These are phyloP conservation scores for Phtheirospermum japonicum DNA, from an alignment of 257 asterid genomes.

Conservation along the genomic window DNA sequence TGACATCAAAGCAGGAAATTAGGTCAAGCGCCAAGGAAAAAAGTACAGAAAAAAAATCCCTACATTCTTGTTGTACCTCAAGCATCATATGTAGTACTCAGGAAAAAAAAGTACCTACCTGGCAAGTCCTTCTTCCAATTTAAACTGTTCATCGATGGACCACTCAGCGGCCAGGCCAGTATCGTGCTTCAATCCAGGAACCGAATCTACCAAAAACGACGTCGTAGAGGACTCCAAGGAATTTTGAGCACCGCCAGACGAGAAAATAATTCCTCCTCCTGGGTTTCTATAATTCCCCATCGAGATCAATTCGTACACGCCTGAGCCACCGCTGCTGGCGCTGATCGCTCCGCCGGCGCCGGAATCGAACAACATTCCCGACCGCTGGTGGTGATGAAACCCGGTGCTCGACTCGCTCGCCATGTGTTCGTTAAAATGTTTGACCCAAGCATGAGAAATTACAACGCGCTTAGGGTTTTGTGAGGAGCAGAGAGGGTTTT, in stretches of 20 bases:
- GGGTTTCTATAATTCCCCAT: slow-evolving; percentile 39
- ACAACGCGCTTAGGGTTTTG: slow-evolving; percentile 2
- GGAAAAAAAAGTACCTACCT: slow-evolving; percentile 67
- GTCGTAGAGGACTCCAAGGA: slow-evolving; percentile 35
- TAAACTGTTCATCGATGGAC: slow-evolving; percentile 73
- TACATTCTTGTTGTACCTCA: slow-evolving; percentile 1
- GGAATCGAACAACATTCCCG: slow-evolving; percentile 43
- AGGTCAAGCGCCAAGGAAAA: slow-evolving; percentile 5
- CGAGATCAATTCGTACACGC: slow-evolving; percentile 44
- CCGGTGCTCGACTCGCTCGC: slow-evolving; percentile 61
- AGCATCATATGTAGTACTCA: not conserved
- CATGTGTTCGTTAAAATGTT: slow-evolving; percentile 38
- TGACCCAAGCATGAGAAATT: slow-evolving; percentile 27
- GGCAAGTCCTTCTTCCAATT: slow-evolving; percentile 77
- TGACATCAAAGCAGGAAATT: not conserved
- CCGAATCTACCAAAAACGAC: slow-evolving; percentile 53
- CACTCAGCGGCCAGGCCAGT: slow-evolving; percentile 78
- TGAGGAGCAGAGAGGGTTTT: slow-evolving; percentile 25
- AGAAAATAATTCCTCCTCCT: slow-evolving; percentile 41
- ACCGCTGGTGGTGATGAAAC: slow-evolving; percentile 40
- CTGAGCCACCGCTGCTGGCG: slow-evolving; percentile 37
- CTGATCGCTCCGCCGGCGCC: slow-evolving; percentile 37
- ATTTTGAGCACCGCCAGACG: slow-evolving; percentile 41
- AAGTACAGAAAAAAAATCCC: not conserved
- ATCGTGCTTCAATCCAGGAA: slow-evolving; percentile 76